phyloP scores from a whole-genome alignment of 1,139 yeast species.

The Taiozyma sp. region DNA sequence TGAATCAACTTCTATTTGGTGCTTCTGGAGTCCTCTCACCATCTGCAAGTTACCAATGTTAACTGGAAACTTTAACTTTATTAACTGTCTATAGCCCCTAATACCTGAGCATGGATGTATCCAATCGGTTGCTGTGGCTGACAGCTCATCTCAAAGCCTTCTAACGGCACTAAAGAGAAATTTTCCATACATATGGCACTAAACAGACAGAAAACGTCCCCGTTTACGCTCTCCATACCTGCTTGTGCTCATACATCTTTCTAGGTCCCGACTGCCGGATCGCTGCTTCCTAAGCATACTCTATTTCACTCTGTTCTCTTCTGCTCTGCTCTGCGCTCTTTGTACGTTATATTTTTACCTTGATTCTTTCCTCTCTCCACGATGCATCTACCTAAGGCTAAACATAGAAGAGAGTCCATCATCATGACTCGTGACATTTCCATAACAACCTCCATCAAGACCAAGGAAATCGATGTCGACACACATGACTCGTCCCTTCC shows the following conservation, averaged over 20 bases:
- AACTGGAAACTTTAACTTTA: too few species aligned
- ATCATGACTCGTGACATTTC: constrained; percentile 9
- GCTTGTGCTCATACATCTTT: not conserved
- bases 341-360: not conserved
- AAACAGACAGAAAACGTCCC: not conserved
- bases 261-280: not conserved
- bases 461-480: constrained; percentile 23
- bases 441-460: constrained; percentile 18
- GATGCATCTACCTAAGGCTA: not conserved
- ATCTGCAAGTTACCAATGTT: too few species aligned
- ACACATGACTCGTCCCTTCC: constrained; percentile 25
- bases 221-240: not conserved
- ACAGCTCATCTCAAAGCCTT: not conserved
- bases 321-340: not conserved
- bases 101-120: not conserved
- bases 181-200: not conserved
- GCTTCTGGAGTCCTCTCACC: not conserved
- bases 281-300: not conserved
- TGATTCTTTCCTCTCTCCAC: not conserved
- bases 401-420: not conserved
- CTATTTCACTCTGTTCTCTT: not conserved
- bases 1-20: too few species aligned
- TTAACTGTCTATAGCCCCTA: too few species aligned
- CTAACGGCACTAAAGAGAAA: not conserved
- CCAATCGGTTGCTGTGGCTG: not conserved